Conservation (phyloP, 805 yeast species). For the Priceomyces fermenticarens region DNA sequence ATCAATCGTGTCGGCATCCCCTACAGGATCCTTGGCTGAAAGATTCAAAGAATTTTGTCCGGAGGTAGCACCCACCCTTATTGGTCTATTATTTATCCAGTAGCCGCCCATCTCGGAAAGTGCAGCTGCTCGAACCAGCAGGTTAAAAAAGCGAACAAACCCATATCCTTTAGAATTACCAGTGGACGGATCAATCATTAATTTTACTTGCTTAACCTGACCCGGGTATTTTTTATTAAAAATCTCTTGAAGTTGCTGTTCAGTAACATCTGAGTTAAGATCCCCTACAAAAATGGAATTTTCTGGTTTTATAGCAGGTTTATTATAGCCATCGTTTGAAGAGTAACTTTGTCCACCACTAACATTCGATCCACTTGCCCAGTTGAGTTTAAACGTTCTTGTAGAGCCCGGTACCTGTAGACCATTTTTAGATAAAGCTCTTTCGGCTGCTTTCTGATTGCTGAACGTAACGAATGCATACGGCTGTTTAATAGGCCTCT, state of each 20-base stretch:
- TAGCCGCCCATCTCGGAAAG: slow-evolving; percentile 80
- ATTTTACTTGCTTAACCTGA: slow-evolving; percentile 64
- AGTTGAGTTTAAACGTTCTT: slow-evolving; percentile 64
- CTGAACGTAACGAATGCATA: slow-evolving; percentile 83
- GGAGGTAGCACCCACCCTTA: slow-evolving; percentile 59
- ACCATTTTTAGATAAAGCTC: slow-evolving; percentile 69
- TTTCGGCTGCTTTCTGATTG: slow-evolving; percentile 54
- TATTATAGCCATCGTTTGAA: background rate
- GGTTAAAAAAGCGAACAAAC: slow-evolving; percentile 72
- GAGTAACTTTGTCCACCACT: slow-evolving; percentile 10
- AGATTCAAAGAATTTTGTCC: slow-evolving; percentile 19
- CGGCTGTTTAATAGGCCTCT: slow-evolving; percentile 31
- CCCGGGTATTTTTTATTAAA: slow-evolving; percentile 72
- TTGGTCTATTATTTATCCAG: slow-evolving; percentile 67
- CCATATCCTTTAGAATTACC: slow-evolving; percentile 83
- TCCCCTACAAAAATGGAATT: slow-evolving; percentile 83
- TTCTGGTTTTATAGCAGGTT: slow-evolving; percentile 9
- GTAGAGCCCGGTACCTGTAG: slow-evolving; percentile 64
- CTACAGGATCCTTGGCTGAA: slow-evolving; percentile 3
- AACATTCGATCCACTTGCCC: slow-evolving; percentile 60
- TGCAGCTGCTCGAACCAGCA: slow-evolving; percentile 68
- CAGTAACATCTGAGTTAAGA: slow-evolving; percentile 69
- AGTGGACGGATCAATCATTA: slow-evolving; percentile 71
- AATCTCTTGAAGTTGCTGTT: slow-evolving; percentile 56
- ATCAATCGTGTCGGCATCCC: slow-evolving; percentile 10